phyloP scores from a whole-genome alignment of 805 yeast genomes.

The Yamadazyma kitorensis region DNA sequence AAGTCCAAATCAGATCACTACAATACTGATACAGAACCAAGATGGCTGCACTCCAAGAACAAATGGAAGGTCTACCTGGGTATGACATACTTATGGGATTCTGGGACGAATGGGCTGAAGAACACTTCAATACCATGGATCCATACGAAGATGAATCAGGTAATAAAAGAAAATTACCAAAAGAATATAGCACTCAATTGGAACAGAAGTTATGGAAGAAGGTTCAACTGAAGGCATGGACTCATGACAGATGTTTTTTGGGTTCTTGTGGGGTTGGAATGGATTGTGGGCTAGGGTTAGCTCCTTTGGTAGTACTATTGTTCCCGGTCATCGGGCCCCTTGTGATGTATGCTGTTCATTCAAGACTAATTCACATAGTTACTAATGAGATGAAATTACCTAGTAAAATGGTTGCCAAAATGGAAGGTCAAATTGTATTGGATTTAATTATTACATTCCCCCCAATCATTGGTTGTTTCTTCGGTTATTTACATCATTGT shows the following conservation, averaged over 20 bases:
- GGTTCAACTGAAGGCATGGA: constrained; percentile 80
- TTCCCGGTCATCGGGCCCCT: constrained; percentile 86
- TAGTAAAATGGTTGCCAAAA: constrained; percentile 53
- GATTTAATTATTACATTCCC: constrained; percentile 76
- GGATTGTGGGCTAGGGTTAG: constrained; percentile 76
- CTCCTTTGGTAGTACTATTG: constrained; percentile 61
- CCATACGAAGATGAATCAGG: constrained; percentile 66
- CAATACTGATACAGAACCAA: too few relatives aligned
- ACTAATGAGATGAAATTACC: constrained; percentile 59
- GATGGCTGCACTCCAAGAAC: constrained; percentile 26
- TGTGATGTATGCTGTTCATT: constrained; percentile 75
- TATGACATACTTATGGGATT: constrained; percentile 52
- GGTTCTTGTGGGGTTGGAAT: constrained; percentile 67
- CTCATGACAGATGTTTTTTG: constrained; percentile 77
- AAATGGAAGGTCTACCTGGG: constrained; percentile 51
- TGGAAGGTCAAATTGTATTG: constrained; percentile 72
- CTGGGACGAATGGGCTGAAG: constrained; percentile 67
- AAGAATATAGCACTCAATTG: constrained; percentile 42
- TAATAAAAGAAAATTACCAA: constrained; percentile 59
- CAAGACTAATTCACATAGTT: constrained; percentile 61
- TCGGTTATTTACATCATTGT: constrained; percentile 80
- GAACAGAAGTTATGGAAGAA: constrained; percentile 71
- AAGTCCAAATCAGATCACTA: too few relatives aligned
- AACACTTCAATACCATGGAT: constrained; percentile 59
- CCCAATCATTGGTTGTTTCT: constrained; percentile 75